Base-by-base conservation (phyloP, 306 rosid species). In the Calophaca sinica region DNA sequence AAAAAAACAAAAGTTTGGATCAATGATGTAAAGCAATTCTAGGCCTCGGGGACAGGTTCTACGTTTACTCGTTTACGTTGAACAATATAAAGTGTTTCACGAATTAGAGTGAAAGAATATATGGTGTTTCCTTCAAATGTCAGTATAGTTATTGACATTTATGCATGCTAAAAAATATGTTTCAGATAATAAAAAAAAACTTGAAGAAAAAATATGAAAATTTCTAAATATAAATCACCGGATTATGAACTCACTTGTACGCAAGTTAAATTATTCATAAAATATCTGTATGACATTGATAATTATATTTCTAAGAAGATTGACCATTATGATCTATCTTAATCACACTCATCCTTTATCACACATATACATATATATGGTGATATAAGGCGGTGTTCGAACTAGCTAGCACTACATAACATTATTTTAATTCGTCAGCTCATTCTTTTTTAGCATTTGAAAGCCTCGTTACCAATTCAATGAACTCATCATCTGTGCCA, bases 381-480 rank as follows among this genome's bases (percentile, higher is more conserved):
- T 20, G 64, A 33, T 33, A 70, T 53, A 53, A 15, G 75, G 64
- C 28, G 63, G 75, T 70, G 51, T 46, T 49, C 2, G 0, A 73
- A 33, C 5, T 20, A 49, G 3, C 3, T 52, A 52, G 1, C 2
- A 1, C 52, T 57, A 51, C 50, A 41, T 52, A n/a, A 52, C 67
- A 71, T 6, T 42, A 10, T 41, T 61, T 31, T n/a, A n/a, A 5
- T 35, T 48, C 12, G n/a, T 6, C n/a, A 0, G 71, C 69, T 6
- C 66, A 12, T 53, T 65, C 54, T 36, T 69, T 76, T 57, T 66
- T 20, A 81, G 52, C 61, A 63, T 70, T 71, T 66, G 81, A 75
- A 5, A 94, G 10, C 62, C 93, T 89, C 6, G 13, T 78, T 44
- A 88, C 35, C 58, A 94, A 75, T 20, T 82, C 77, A 12, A 70